Base-by-base conservation (phyloP, 108 stramenopile species). In the Cylindrotheca closterium region DNA sequence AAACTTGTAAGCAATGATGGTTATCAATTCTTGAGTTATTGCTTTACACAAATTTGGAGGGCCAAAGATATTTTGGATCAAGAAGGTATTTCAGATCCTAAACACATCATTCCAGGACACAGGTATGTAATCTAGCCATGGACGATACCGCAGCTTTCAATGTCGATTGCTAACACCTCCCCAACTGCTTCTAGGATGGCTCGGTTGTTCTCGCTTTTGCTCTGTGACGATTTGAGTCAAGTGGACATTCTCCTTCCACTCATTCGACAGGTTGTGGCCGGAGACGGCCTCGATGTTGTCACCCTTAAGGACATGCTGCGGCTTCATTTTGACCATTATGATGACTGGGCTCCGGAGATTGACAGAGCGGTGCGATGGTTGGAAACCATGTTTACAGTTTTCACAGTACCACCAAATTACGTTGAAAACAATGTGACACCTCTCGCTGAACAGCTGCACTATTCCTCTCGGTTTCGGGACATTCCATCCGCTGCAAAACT, bases 321-420 rank as follows among this genome's bases (percentile, higher is more conserved):
- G 17, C 72, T 86, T 61, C 66, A 92, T 62, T 65, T 87, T 5
- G 73, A 74, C 12, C 58, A 61, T 26, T 95, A 91, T 55, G 91
- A 95, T 58, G 79, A 92, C 23, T 95, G 87, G 87, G 77, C 89
- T 5, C 82, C 91, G 0, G 89, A 92, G 52, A 80, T 95, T 46
- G 94, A 95, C 50, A 57, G 94, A 33, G 85, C 63, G 15, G 78
- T 90, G 8, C 77, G 86, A 51, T 90, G 85, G 89, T 70, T 78
- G 10, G 88, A 81, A 62, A 73, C 84, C 1, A 64, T 88, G 58
- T 71, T 90, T 19, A 75, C 83, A 7, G 83, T 87, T 0, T 80
- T 90, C 68, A 50, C 77, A 31, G 77, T 77, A 0, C 68, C 73
- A 0, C 78, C 68, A 61, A 76, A 74, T 24, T 86, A 79, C 68